Evolutionary conservation across 345 rosid genomes (phyloP).

Genomic region (Syzygium oleosum): DNA sequence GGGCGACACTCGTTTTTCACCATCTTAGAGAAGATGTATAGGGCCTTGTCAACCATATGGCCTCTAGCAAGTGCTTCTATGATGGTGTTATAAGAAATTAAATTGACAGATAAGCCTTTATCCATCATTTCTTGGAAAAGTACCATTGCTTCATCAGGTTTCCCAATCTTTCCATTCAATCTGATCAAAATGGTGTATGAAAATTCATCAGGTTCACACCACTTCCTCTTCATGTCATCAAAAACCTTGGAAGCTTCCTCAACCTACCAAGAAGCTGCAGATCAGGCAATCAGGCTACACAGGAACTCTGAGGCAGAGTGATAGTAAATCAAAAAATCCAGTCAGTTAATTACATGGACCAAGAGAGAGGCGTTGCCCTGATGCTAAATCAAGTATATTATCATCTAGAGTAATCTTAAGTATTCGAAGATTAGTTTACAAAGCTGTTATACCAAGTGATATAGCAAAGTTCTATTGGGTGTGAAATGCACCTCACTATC

Average conservation of each 20-base stretch:
- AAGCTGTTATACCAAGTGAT: neutral
- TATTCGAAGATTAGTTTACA: neutral
- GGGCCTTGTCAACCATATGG: conserved; percentile 60
- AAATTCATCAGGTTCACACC: conserved; percentile 70
- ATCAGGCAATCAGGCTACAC: conserved; percentile 46
- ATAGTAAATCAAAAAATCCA: neutral
- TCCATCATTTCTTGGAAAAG: conserved; percentile 68
- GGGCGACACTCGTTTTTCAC: conserved; percentile 50
- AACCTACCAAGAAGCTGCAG: conserved; percentile 65
- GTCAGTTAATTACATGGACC: neutral
- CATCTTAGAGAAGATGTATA: conserved; percentile 70
- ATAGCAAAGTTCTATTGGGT: neutral
- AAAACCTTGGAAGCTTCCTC: conserved; percentile 62
- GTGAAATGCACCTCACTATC: neutral
- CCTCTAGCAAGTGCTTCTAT: conserved; percentile 65
- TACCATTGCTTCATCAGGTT: conserved; percentile 38
- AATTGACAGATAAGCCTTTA: conserved; percentile 41
- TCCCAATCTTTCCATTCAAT: conserved; percentile 67
- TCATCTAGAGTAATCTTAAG: neutral
- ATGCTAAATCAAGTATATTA: neutral
- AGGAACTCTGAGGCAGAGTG: neutral
- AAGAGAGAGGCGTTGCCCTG: neutral
- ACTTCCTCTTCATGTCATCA: conserved; percentile 65
- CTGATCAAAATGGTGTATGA: conserved; percentile 83
- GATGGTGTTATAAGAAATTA: conserved; percentile 67